These are phyloP conservation scores for Phalaenopsis hybrid DNA, from an alignment of 116 monocot species.

Conservation along the genomic window DNA sequence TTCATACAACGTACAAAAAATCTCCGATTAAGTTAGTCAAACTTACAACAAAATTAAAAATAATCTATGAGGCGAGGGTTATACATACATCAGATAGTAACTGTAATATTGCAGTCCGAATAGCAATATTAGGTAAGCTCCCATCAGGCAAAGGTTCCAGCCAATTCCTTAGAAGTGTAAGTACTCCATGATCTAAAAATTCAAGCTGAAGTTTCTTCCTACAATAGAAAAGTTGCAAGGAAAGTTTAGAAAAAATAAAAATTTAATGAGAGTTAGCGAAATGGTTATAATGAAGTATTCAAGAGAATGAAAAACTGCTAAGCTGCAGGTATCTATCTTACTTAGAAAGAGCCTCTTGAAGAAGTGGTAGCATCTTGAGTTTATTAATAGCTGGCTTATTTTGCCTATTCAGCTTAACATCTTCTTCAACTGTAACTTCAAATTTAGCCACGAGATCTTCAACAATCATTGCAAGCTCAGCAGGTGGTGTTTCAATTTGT, in stretches of 20 bases:
- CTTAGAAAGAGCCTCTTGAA: constrained; percentile 89
- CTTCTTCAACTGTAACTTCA: constrained; percentile 97
- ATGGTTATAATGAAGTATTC: neutral
- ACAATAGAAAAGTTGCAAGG: constrained; percentile 6
- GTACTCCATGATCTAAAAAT: constrained; percentile 96
- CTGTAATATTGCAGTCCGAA: constrained; percentile 79
- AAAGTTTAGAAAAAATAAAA: neutral
- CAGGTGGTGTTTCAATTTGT: constrained; percentile 77
- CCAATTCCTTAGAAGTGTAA: constrained; percentile 89
- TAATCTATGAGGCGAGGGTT: neutral
- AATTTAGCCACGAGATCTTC: constrained; percentile 89
- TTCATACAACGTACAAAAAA: neutral
- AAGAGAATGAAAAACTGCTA: neutral
- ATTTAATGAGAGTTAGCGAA: neutral
- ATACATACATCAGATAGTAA: constrained; percentile 70
- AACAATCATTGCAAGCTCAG: constrained; percentile 76
- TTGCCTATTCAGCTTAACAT: constrained; percentile 96
- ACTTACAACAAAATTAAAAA: too few relatives aligned
- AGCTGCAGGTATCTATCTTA: constrained; percentile 26
- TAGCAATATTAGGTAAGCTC: constrained; percentile 93
- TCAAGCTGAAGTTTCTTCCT: constrained; percentile 92
- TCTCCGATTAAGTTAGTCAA: neutral
- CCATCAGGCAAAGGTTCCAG: constrained; percentile 99
- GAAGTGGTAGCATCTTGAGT: constrained; percentile 81
- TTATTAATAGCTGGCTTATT: constrained; percentile 96